Conservation (phyloP, 1,139 yeast species). For the Meyerozyma sp. region DNA sequence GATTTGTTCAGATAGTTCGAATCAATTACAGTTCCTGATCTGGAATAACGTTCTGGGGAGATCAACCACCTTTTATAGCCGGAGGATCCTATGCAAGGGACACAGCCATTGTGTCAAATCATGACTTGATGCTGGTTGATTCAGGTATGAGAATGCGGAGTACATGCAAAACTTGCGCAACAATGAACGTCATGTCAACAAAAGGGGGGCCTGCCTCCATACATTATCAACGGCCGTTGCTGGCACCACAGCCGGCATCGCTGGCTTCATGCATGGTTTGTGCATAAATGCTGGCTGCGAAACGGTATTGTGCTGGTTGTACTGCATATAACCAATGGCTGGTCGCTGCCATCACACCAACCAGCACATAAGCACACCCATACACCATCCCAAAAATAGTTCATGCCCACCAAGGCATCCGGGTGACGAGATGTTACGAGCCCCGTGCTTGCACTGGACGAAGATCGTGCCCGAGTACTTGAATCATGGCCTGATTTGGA, state of each 20-base stretch:
- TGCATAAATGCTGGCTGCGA: background rate
- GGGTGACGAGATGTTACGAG: no score
- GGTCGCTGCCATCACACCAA: background rate
- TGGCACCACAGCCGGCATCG: background rate
- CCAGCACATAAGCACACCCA: background rate
- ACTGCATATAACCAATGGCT: background rate
- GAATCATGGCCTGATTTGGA: no score
- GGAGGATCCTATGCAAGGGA: background rate
- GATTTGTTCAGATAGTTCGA: background rate
- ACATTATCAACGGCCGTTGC: background rate
- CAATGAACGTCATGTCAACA: background rate
- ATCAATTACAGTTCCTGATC: slow-evolving; percentile 1
- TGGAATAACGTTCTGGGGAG: background rate
- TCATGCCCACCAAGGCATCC: no score
- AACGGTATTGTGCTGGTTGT: background rate
- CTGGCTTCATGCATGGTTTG: background rate
- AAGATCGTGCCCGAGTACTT: no score
- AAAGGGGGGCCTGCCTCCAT: background rate
- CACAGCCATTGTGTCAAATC: background rate
- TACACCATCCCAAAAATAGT: background rate
- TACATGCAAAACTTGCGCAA: background rate
- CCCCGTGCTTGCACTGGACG: no score
- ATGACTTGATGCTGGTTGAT: background rate
- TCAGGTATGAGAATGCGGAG: background rate
- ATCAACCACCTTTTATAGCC: background rate